Evolutionary conservation across 2,329 filamentous ascomycete genomes (phyloP), one percentile per base, ranked within the genome.

Genomic region (Talaromyces sp.): DNA sequence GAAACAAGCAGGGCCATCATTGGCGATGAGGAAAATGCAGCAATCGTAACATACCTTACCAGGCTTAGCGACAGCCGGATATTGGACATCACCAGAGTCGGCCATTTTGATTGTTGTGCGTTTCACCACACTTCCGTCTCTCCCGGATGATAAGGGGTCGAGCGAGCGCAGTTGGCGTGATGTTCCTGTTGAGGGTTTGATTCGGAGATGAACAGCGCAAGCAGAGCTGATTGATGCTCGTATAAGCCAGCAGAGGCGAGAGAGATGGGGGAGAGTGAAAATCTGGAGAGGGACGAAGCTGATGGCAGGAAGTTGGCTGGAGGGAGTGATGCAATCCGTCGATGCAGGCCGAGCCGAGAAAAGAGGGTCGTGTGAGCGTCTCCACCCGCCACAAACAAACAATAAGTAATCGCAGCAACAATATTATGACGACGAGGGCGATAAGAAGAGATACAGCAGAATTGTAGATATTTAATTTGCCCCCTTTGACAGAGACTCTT

Each of bases 41-140:
- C 19, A 26, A 43, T 11, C 38, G 19, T 12, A 32, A 61, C 69
- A 52, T 70, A 76, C 74, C 74, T 76, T 70, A 77, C 75, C 71
- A 65, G 68, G 68, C 63, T 65, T 68, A 38, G 71, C 65, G 57
- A 75, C 68, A 63, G 74, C 68, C 56, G 72, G 74, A 62, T 75
- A 76, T 67, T 65, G 72, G 67, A 75, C 72, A 63, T 73, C 68
- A 62, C 58, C 52, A 31, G 61, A 60, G 53, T 71, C 68, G 64
- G 72, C 71, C 72, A 74, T 75, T 62, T 58, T 48, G 50, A 52
- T 58, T 61, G 65, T 61, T 64, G 66, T 67, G 65, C 62, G 65
- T 65, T 65, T 59, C 58, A 59, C 58, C 66, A 62, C 60, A 63
- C 58, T 60, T 54, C 29, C 58, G 56, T 54, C 29, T 64, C 64